Evolutionary conservation across 2,329 filamentous ascomycete genomes (phyloP).

Genomic region (Cladorrhinum sp.): DNA sequence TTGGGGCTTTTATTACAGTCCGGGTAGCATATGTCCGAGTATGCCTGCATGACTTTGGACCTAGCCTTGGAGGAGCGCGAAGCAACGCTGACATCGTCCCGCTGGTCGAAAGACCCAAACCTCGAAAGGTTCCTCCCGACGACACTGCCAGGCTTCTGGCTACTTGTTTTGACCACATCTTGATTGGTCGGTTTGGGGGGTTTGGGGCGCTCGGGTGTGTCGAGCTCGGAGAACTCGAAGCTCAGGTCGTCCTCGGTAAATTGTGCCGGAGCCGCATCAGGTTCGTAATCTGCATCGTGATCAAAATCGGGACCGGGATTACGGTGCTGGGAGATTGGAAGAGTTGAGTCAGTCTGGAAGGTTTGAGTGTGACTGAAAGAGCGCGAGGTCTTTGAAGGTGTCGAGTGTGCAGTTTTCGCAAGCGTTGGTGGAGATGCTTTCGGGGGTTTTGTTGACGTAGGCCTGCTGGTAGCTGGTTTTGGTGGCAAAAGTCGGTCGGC

Average conservation of each 20-base stretch:
- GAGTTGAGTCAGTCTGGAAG: neutral
- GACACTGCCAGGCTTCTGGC: neutral
- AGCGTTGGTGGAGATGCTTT: neutral
- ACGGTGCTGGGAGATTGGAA: neutral
- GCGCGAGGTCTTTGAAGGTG: neutral
- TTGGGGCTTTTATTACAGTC: constrained; percentile 46
- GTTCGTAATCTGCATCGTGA: constrained; percentile 3
- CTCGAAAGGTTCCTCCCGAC: neutral
- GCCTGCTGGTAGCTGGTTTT: constrained; percentile 2
- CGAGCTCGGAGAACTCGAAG: constrained; percentile 24
- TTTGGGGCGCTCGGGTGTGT: neutral
- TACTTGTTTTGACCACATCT: neutral
- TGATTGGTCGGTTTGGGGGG: neutral
- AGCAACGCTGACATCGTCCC: constrained; percentile 8
- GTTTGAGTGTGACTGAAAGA: neutral
- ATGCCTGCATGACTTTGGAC: constrained; percentile 9
- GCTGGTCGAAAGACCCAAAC: constrained; percentile 1
- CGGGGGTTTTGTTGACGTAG: neutral
- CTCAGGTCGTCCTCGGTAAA: constrained; percentile 26
- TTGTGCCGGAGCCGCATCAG: constrained; percentile 16
- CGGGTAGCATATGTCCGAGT: constrained; percentile 40
- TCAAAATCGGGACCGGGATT: neutral
- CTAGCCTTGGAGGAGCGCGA: constrained; percentile 21
- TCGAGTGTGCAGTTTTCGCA: neutral
- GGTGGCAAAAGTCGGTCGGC: constrained; percentile 20